Evolutionary conservation across 2,329 filamentous ascomycete genomes (phyloP), one percentile per base, ranked within the genome.

Genomic region (Pseudogymnoascus sp.): DNA sequence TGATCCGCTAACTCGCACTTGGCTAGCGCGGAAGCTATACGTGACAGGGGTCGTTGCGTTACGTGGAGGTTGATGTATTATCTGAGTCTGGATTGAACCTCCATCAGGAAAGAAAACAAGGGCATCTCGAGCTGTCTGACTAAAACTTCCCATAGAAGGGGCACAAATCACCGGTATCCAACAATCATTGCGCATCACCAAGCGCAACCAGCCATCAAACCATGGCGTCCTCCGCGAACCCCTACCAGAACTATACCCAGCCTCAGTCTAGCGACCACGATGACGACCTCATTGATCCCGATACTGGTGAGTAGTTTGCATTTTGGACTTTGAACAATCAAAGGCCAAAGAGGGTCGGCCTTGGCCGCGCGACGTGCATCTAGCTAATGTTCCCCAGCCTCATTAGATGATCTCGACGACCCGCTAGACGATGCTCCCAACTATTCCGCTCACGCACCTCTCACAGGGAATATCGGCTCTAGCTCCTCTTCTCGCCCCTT

Each of bases 331-430:
- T 53, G 63, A 33, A 42, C 62, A 23, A 38, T 66, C 62, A 42
- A 7, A 61, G 36, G 15, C 17, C 40, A 19, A 50, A 28, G 21
- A 26, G n/a, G n/a, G 26, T 15, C 28, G 10, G 17, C 50, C 26
- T 17, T 57, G 26, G 35, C 38, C 11, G 19, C 35, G 33, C 19
- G n/a, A 38, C 15, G n/a, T 57, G 15, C n/a, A 36, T 38, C 33
- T 61, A 66, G 61, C 68, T 68, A 64, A 71, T 61, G 42, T 42
- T n/a, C 13, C 50, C 42, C 71, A 91, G 90, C 89, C 72, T 91
- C 92, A 70, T 87, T 97, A 72, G 90, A 95, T 76, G 92, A 97
- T 75, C 91, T 96, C 72, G 93, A 97, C 73, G 92, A 97, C 77
- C 92, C 93, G 42, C 82, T 95, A 68, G 80, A 83, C 67, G 77